A percentile compares a stretch with the other conserved stretches of the same genome.
Conservation (phyloP, 2,329 filamentous ascomycete genomes). For the Colletotrichum nymphaeae region DNA sequence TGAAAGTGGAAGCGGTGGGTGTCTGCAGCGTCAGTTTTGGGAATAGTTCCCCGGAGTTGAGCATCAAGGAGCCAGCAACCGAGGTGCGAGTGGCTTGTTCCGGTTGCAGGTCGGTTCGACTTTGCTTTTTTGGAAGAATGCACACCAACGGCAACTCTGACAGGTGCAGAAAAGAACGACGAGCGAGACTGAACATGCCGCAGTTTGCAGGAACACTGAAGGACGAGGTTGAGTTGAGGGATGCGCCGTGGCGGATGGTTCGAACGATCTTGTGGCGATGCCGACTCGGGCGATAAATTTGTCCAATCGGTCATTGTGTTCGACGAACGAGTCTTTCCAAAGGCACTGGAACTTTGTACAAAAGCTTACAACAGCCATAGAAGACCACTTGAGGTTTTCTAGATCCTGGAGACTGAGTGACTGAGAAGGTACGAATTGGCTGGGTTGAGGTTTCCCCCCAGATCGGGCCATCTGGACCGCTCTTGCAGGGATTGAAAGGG, state of each 20-base stretch:
- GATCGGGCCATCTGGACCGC: constrained; percentile 33
- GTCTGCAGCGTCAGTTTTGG: background rate
- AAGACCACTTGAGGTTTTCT: background rate
- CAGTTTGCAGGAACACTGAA: background rate
- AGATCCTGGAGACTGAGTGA: background rate
- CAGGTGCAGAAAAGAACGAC: constrained; percentile 13
- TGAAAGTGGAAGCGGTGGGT: background rate
- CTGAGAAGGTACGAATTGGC: background rate
- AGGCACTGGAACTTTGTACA: too few species aligned
- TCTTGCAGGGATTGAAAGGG: constrained; percentile 18
- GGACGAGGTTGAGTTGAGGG: background rate
- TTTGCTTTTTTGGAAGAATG: background rate
- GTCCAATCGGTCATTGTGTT: background rate
- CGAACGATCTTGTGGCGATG: background rate
- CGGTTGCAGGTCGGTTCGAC: background rate
- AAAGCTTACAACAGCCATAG: too few species aligned
- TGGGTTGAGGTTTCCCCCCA: constrained; percentile 8
- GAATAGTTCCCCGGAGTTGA: background rate
- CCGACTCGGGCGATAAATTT: constrained; percentile 2
- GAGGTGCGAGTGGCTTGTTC: background rate
- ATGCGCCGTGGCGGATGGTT: background rate
- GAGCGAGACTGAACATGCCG: background rate
- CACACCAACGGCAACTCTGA: constrained; percentile 16
- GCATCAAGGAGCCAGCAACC: background rate
- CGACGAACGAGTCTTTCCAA: background rate